These are phyloP conservation scores for Alternaria tenuissima DNA, from an alignment of 2,329 filamentous ascomycete genomes.

Conservation along the genomic window DNA sequence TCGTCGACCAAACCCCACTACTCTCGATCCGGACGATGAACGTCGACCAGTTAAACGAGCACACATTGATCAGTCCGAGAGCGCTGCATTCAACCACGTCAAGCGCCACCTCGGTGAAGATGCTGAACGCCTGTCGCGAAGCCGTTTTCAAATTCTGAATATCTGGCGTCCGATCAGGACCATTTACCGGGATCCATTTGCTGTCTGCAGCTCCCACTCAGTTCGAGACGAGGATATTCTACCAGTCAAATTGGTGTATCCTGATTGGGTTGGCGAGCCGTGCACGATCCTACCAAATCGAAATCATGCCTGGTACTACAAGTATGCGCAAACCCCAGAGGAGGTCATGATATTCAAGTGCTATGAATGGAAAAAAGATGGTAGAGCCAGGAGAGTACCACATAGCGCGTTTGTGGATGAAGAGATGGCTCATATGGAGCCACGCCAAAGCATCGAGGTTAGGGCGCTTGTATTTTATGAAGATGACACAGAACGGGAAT, in stretches of 20 bases:
- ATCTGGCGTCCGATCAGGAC: conserved; percentile 49
- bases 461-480: conserved; percentile 47
- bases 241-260: neutral
- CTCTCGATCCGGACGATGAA: neutral
- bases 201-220: conserved; percentile 40
- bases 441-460: conserved; percentile 48
- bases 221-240: conserved; percentile 33
- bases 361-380: conserved; percentile 47
- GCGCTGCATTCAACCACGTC: neutral
- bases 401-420: conserved; percentile 45
- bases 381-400: conserved; percentile 44
- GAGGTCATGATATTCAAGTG: conserved; percentile 48
- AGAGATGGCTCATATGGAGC: conserved; percentile 36
- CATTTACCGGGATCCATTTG: conserved; percentile 44
- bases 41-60: neutral
- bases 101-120: conserved; percentile 40
- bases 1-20: neutral
- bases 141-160: conserved; percentile 49
- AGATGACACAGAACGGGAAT: conserved; percentile 7
- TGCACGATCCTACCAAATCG: neutral
- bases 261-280: neutral
- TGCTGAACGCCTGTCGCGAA: conserved; percentile 36
- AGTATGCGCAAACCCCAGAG: conserved; percentile 35
- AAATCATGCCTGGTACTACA: conserved; percentile 41
- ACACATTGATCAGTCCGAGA: neutral